Evolutionary conservation across 164 flowering plant species (phyloP).

Genomic region (Vitis riparia): DNA sequence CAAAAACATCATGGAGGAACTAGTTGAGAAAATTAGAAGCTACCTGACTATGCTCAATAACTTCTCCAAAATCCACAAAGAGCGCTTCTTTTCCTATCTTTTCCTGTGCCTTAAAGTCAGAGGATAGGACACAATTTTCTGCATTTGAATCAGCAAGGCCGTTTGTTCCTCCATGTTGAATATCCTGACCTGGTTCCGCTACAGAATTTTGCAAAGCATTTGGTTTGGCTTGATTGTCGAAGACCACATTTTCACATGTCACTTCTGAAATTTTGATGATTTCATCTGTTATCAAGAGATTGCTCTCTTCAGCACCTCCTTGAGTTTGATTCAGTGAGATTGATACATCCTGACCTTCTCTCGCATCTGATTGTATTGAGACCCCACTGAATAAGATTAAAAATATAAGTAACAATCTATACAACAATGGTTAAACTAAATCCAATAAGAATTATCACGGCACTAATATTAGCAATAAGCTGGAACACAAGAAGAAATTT

Average conservation of each 20-base stretch:
- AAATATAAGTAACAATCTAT: not conserved
- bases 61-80: constrained; percentile 11
- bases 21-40: not conserved
- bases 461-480: not conserved
- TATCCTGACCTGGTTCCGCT: constrained; percentile 16
- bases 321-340: constrained; percentile 24
- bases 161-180: constrained; percentile 17
- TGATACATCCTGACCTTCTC: constrained; percentile 22
- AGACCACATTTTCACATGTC: constrained; percentile 15
- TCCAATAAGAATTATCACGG: not conserved
- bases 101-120: constrained; percentile 12
- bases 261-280: constrained; percentile 34
- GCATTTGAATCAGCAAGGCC: constrained; percentile 19
- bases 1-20: not conserved
- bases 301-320: constrained; percentile 27
- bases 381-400: constrained; percentile 27
- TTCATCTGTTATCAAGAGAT: constrained; percentile 26
- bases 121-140: constrained; percentile 15
- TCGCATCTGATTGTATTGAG: constrained; percentile 15
- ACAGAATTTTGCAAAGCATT: constrained; percentile 13
- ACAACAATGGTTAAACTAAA: not conserved
- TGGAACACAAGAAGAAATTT: not conserved
- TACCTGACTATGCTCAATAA: constrained; percentile 28
- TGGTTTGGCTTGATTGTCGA: constrained; percentile 12
- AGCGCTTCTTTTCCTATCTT: constrained; percentile 6